phyloP scores from a whole-genome alignment of 2,329 filamentous ascomycete species.

The Apiospora malaysiana region DNA sequence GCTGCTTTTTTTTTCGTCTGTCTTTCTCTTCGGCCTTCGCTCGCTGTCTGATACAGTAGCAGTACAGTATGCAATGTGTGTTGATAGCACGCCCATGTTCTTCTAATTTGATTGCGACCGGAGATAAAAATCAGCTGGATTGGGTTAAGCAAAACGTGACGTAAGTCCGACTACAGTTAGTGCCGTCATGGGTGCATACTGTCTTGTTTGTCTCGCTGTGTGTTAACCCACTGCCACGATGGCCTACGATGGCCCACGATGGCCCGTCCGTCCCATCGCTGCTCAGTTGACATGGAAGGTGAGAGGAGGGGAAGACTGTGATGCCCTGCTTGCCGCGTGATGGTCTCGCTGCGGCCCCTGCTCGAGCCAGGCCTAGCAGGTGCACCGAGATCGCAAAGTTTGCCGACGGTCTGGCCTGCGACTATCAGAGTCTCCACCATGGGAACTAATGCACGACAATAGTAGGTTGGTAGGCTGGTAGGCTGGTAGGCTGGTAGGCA shows the following conservation, averaged over 20 bases:
- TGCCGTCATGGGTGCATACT: neutral
- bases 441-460: constrained; percentile 18
- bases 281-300: neutral
- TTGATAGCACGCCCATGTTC: constrained; percentile 6
- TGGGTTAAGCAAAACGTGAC: constrained; percentile 12
- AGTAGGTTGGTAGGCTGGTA: too few relatives aligned
- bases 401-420: constrained; percentile 14
- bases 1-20: neutral
- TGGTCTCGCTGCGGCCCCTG: constrained; percentile 2
- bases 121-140: neutral
- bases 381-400: constrained; percentile 17
- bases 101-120: constrained; percentile 18
- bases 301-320: too few relatives aligned
- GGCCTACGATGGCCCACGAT: neutral
- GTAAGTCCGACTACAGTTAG: constrained; percentile 19
- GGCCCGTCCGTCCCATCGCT: neutral
- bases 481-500: too few relatives aligned
- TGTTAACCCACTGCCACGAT: neutral
- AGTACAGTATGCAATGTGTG: neutral
- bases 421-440: constrained; percentile 2
- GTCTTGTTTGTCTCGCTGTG: neutral
- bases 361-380: neutral
- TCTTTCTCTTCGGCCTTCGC: neutral
- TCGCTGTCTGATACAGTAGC: neutral
- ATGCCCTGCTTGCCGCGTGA: constrained; percentile 12